A percentile compares a stretch with the other conserved stretches of the same genome.
These are phyloP conservation scores for Panicum virgatum DNA, from an alignment of 202 grass and related monocot genomes.

Conservation along the genomic window DNA sequence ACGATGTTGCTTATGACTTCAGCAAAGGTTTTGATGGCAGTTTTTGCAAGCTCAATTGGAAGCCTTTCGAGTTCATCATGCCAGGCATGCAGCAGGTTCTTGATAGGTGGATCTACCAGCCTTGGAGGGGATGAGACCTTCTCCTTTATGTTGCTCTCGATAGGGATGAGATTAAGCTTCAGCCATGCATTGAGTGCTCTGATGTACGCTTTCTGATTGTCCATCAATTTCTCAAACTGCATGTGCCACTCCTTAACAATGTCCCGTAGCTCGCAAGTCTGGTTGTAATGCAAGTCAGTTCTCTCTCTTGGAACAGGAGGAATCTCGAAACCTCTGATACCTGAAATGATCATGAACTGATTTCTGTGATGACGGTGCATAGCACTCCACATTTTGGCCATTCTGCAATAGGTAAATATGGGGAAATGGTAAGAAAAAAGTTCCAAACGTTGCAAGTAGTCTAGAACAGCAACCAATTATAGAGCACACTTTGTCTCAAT, in stretches of 20 bases:
- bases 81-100: slow-evolving; percentile 77
- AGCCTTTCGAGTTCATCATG: slow-evolving; percentile 74
- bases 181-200: slow-evolving; percentile 85
- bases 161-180: slow-evolving; percentile 82
- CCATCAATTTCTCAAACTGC: slow-evolving; percentile 75
- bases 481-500: slow-evolving; percentile 19
- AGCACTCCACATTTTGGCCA: slow-evolving; percentile 81
- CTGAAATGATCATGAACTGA: slow-evolving; percentile 43
- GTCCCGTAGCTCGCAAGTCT: slow-evolving; percentile 60
- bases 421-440: slow-evolving; percentile 11
- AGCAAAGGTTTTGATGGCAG: slow-evolving; percentile 66
- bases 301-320: slow-evolving; percentile 61
- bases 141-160: slow-evolving; percentile 88
- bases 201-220: slow-evolving; percentile 77
- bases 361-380: slow-evolving; percentile 63
- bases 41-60: slow-evolving; percentile 70
- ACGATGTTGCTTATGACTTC: slow-evolving; percentile 66
- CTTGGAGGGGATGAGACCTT: slow-evolving; percentile 90
- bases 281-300: slow-evolving; percentile 57
- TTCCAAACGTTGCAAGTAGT: not conserved
- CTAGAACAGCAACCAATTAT: slow-evolving; percentile 1
- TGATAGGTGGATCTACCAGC: slow-evolving; percentile 64
- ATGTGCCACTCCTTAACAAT: slow-evolving; percentile 71
- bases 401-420: slow-evolving; percentile 53
- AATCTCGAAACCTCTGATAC: slow-evolving; percentile 56